Evolutionary conservation across 2,329 filamentous ascomycete genomes (phyloP).

Genomic region (Karstenula rhodostoma): DNA sequence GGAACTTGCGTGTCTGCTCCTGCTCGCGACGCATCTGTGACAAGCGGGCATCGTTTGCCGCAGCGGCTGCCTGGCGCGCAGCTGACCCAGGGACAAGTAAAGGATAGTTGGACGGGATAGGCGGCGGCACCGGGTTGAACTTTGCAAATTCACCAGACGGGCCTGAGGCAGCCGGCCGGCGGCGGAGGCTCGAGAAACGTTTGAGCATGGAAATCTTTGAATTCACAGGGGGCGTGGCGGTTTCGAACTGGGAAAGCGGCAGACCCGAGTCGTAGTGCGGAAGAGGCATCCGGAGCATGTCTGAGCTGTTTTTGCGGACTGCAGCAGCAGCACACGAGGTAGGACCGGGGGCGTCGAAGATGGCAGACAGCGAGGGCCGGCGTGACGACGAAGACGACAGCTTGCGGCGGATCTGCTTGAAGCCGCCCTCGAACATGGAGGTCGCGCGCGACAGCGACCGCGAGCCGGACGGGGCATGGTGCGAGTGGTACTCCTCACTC

Average conservation of each 20-base stretch:
- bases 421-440: slow-evolving; percentile 36
- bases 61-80: slow-evolving; percentile 46
- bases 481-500: slow-evolving; percentile 21
- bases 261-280: slow-evolving; percentile 47
- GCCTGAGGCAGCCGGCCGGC: slow-evolving; percentile 40
- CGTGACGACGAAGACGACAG: slow-evolving; percentile 45
- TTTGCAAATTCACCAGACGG: slow-evolving; percentile 36
- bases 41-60: slow-evolving; percentile 44
- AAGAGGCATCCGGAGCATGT: slow-evolving; percentile 35
- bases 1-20: slow-evolving; percentile 43
- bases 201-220: slow-evolving; percentile 39
- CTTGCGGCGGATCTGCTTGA: slow-evolving; percentile 45
- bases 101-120: slow-evolving; percentile 31
- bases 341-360: slow-evolving; percentile 33
- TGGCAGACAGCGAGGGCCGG: slow-evolving; percentile 39
- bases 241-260: slow-evolving; percentile 11
- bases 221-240: slow-evolving; percentile 12
- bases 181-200: slow-evolving; percentile 43
- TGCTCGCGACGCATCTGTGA: slow-evolving; percentile 40
- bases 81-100: slow-evolving; percentile 36
- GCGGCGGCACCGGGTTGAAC: slow-evolving; percentile 35
- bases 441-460: slow-evolving; percentile 42
- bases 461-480: slow-evolving; percentile 30
- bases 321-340: slow-evolving; percentile 25
- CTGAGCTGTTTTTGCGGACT: slow-evolving; percentile 29